Percentiles rank a stretch among this genome's conserved stretches.
Evolutionary conservation across 2,329 filamentous ascomycete genomes (phyloP).

Genomic region (Sporothrix euskadiensis): DNA sequence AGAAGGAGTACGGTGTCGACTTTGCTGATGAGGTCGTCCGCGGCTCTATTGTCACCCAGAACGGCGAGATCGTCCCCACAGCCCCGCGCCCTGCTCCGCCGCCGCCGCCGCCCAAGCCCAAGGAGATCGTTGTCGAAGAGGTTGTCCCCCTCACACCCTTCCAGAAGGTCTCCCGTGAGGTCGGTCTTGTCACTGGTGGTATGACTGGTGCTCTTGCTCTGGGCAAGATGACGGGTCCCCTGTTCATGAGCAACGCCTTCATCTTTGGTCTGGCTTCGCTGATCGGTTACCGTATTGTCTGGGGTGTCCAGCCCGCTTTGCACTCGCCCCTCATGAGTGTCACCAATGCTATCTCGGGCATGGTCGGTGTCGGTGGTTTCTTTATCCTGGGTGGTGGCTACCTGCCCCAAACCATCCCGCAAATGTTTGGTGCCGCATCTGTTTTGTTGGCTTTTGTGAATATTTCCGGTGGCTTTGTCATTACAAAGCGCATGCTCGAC

Average conservation of each 20-base stretch:
- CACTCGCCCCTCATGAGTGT: constrained; percentile 91
- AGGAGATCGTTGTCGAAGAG: constrained; percentile 58
- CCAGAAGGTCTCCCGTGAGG: constrained; percentile 76
- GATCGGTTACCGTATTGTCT: constrained; percentile 85
- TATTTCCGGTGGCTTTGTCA: constrained; percentile 83
- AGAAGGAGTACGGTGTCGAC: constrained; percentile 78
- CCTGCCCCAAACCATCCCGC: constrained; percentile 74
- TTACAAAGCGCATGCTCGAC: constrained; percentile 91
- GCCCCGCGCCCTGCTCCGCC: constrained; percentile 68
- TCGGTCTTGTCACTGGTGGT: constrained; percentile 70
- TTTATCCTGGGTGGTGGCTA: constrained; percentile 86
- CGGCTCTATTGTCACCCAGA: constrained; percentile 77
- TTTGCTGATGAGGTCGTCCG: constrained; percentile 82
- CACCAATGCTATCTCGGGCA: constrained; percentile 86
- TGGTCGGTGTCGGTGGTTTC: constrained; percentile 85
- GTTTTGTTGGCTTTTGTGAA: constrained; percentile 87
- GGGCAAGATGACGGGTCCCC: constrained; percentile 75
- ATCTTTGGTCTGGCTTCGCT: constrained; percentile 81
- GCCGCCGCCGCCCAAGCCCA: constrained; percentile 54
- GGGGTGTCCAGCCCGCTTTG: constrained; percentile 79
- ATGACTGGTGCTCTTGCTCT: constrained; percentile 75
- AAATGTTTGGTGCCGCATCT: constrained; percentile 73
- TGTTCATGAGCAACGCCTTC: constrained; percentile 88
- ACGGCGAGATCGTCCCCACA: constrained; percentile 73
- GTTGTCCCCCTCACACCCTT: constrained; percentile 73